Conservation (phyloP, 1,284 basidiomycete genomes). For the Heliocybe sulcata region DNA sequence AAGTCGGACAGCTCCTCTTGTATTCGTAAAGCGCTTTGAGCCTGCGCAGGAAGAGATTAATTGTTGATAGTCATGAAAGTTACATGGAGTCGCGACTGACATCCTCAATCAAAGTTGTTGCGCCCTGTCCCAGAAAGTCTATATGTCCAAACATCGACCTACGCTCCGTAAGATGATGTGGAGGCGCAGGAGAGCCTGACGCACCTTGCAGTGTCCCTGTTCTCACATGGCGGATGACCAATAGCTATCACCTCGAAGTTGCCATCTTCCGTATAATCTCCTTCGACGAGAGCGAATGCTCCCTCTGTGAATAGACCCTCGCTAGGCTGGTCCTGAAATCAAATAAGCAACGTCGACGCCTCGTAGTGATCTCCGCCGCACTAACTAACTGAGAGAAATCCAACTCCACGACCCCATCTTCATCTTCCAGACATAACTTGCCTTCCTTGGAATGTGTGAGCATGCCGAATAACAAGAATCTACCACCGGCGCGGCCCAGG, state of each 20-base stretch:
- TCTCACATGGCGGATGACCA: slow-evolving; percentile 95
- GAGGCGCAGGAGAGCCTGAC: slow-evolving; percentile 17
- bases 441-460: slow-evolving; percentile 88
- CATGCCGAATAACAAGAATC: slow-evolving; percentile 94
- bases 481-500: slow-evolving; percentile 83
- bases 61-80: no score
- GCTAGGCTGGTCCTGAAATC: slow-evolving; percentile 69
- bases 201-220: slow-evolving; percentile 74
- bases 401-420: slow-evolving; percentile 85
- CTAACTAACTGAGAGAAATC: slow-evolving; percentile 85
- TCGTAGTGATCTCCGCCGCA: slow-evolving; percentile 1
- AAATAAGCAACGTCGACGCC: not conserved
- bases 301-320: slow-evolving; percentile 98
- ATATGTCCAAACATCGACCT: slow-evolving; percentile 85
- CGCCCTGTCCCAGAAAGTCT: slow-evolving; percentile 91
- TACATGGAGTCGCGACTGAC: slow-evolving; percentile 33
- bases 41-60: slow-evolving; percentile 27
- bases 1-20: slow-evolving; percentile 63
- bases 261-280: slow-evolving; percentile 92
- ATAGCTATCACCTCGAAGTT: slow-evolving; percentile 88
- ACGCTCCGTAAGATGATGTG: slow-evolving; percentile 28
- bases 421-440: slow-evolving; percentile 86
- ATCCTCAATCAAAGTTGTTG: slow-evolving; percentile 90
- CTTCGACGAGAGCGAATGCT: slow-evolving; percentile 91
- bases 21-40: slow-evolving; percentile 52